Conservation (phyloP, 495 filamentous ascomycete species). For the Penicillium dipodomyicola region DNA sequence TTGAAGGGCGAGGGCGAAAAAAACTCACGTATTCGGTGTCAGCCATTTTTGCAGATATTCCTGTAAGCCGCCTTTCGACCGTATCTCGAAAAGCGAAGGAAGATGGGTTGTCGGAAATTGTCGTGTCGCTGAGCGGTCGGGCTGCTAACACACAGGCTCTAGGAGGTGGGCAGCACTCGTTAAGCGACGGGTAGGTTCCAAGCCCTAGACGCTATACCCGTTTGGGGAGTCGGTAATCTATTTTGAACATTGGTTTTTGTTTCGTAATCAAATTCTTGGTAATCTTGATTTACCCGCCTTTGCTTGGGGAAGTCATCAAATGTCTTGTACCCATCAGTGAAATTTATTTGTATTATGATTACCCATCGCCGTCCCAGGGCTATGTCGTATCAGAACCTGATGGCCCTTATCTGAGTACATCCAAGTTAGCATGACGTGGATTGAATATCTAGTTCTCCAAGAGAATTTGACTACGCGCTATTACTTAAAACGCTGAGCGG, state of each 20-base stretch:
- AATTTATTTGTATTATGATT: conserved; percentile 1
- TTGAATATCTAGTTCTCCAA: background rate
- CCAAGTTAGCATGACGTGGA: background rate
- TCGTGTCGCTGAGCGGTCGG: conserved; percentile 46
- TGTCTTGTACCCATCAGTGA: background rate
- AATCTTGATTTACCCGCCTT: background rate
- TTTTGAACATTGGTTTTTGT: background rate
- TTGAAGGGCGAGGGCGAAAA: conserved; percentile 9
- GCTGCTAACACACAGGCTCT: conserved; percentile 32
- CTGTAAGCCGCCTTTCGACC: conserved; percentile 52
- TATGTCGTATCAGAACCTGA: background rate
- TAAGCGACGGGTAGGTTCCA: conserved; percentile 48
- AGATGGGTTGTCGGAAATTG: conserved; percentile 45
- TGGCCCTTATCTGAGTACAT: background rate
- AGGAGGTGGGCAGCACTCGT: conserved; percentile 45
- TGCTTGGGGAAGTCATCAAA: background rate
- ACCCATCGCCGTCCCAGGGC: background rate
- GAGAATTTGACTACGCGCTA: background rate
- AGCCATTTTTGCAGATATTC: conserved; percentile 78
- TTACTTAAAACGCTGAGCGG: background rate
- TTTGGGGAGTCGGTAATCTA: conserved; percentile 20
- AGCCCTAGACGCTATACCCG: conserved; percentile 41
- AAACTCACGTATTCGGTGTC: conserved; percentile 84
- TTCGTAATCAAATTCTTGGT: background rate
- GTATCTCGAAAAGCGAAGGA: conserved; percentile 51